Base-by-base conservation (phyloP, 306 rosid species). In the Corylus americana region DNA sequence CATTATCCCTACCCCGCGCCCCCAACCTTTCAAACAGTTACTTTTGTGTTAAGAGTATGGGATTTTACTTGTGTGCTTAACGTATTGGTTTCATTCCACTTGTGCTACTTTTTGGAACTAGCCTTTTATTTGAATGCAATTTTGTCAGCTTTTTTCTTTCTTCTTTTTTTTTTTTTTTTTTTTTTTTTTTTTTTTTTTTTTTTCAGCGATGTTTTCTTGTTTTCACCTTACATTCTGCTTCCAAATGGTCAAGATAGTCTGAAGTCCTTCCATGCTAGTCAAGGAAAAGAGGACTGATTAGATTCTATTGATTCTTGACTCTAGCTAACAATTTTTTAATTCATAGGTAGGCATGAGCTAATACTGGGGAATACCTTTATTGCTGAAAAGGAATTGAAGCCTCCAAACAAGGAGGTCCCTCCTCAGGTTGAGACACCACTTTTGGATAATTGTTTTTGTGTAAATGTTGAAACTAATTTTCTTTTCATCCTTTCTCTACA, bases 391-490 rank as follows among this genome's bases (percentile, higher is more conserved):
- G 87, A 89, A 70, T 83, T 51, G 8, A 87, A 73, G 72, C 93
- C 97, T 86, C 98, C 97, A 47, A 88, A 86, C 80, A 88, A 83
- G 77, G 98, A 94, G 91, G 83, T 92, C 76, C 88, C 85, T 20
- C 97, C 97, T 49, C 84, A 88, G 98, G 98, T 92, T 76, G 71
- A 48, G 74, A 31, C 76, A 0, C 80, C 74, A 5, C 74, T 63
- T 78, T 80, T 74, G 47, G 37, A 25, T 69, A 39, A 17, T 64
- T 42, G 2, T 71, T n/a, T 69, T 31, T 47, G 76, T 42, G 35
- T 42, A 22, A 29, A 6, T n/a, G 29, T 57, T n/a, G 48, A 78
- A 49, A 59, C 25, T 67, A 44, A 55, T 71, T 25, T 35, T 71
- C 37, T 57, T 59, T 44, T 47, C 13, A 25, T 7, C 35, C 75